Percentiles rank a stretch among this genome's conserved stretches.
Conservation (phyloP, 371 early-diverging fungal species). For the Vairimorpha ceranae region DNA sequence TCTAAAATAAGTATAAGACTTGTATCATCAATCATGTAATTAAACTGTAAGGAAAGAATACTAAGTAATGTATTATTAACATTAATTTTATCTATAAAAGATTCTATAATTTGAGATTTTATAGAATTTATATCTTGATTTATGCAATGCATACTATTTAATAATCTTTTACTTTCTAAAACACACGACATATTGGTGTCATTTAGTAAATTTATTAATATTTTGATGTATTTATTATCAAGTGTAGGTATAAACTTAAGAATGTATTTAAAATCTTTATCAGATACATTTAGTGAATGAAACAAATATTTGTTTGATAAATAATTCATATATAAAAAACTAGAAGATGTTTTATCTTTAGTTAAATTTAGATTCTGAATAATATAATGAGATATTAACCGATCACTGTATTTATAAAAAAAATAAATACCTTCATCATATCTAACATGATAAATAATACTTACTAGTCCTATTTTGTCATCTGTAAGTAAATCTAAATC, state of each 20-base stretch:
- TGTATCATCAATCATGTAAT: conserved; percentile 37
- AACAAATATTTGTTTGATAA: background rate
- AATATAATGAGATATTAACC: background rate
- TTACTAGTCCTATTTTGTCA: background rate
- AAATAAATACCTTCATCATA: background rate
- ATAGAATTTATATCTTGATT: conserved; percentile 5
- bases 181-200: conserved; percentile 9
- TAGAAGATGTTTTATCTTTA: background rate
- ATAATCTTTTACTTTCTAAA: conserved; percentile 1
- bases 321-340: background rate
- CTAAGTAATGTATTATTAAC: conserved; percentile 6
- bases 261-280: background rate
- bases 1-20: conserved; percentile 23
- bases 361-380: too few species aligned
- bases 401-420: background rate
- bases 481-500: background rate
- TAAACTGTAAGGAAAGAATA: conserved; percentile 22
- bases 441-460: background rate
- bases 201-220: conserved; percentile 13
- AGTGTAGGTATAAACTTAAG: background rate
- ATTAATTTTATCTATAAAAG: conserved; percentile 31
- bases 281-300: background rate
- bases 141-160: conserved; percentile 5
- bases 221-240: background rate
- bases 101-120: conserved; percentile 28